A percentile compares a stretch with the other conserved stretches of the same genome.
phyloP scores from a whole-genome alignment of 306 rosid genomes.

The Trifolium repens region DNA sequence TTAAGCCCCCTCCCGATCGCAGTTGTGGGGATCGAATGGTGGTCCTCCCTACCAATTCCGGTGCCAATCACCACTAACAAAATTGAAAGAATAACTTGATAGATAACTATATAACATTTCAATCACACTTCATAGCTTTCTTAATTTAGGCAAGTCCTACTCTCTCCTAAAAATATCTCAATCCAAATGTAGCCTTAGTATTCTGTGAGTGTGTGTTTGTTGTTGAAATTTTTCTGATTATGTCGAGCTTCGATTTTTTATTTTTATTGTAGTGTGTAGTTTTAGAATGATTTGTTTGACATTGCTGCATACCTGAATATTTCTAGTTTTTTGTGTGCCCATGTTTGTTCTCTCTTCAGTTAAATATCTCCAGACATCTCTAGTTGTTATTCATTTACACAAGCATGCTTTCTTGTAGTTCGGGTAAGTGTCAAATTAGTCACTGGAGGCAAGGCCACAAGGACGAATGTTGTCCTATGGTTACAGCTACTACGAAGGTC shows the following conservation, averaged over 20 bases:
- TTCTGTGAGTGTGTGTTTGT: background rate
- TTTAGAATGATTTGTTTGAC: slow-evolving; percentile 35
- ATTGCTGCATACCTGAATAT: slow-evolving; percentile 31
- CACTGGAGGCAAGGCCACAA: slow-evolving; percentile 90
- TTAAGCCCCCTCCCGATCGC: no score
- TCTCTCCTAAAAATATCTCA: background rate
- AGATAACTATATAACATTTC: no score
- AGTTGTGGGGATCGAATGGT: no score
- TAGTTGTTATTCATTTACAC: slow-evolving; percentile 36
- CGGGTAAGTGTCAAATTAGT: slow-evolving; percentile 85
- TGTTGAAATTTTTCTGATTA: slow-evolving; percentile 18
- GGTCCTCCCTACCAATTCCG: no score
- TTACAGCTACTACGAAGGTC: slow-evolving; percentile 26
- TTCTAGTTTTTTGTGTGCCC: slow-evolving; percentile 21
- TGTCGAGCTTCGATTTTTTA: slow-evolving; percentile 7
- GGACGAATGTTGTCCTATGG: slow-evolving; percentile 66
- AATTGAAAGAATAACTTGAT: background rate
- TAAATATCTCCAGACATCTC: slow-evolving; percentile 32
- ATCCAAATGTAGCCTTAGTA: background rate
- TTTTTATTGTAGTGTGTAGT: background rate
- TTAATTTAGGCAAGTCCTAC: background rate
- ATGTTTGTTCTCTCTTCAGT: slow-evolving; percentile 25
- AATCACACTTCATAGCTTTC: background rate
- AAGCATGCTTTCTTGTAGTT: slow-evolving; percentile 59
- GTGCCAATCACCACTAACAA: background rate